Evolutionary conservation across 257 asterid species (phyloP).

Genomic region (Ligustrum vulgare): DNA sequence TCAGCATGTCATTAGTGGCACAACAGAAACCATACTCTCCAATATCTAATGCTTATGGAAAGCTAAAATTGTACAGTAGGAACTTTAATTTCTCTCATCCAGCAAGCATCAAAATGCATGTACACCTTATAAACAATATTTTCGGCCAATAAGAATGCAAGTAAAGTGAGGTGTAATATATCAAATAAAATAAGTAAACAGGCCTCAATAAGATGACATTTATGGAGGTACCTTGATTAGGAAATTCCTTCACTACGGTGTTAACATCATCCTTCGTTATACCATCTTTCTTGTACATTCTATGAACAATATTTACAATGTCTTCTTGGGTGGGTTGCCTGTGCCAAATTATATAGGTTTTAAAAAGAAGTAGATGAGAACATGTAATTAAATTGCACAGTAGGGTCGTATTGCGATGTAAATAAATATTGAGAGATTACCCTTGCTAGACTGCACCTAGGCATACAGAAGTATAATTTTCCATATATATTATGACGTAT

Average conservation of each 20-base stretch:
- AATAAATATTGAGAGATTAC: neutral
- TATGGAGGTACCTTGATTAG: slow-evolving; percentile 70
- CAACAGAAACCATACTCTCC: slow-evolving; percentile 2
- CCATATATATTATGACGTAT: neutral
- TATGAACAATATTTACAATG: slow-evolving; percentile 70
- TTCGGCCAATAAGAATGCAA: neutral
- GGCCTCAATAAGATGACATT: neutral
- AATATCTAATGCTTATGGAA: neutral
- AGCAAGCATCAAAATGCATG: neutral
- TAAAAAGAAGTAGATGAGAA: slow-evolving; percentile 20
- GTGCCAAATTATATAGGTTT: slow-evolving; percentile 28
- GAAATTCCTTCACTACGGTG: slow-evolving; percentile 63
- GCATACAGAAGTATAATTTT: slow-evolving; percentile 13
- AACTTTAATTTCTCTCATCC: neutral
- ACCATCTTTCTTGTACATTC: slow-evolving; percentile 94
- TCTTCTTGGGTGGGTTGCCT: slow-evolving; percentile 97
- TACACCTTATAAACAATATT: neutral
- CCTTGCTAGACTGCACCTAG: neutral
- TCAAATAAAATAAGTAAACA: neutral
- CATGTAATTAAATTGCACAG: neutral
- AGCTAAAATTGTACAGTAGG: neutral
- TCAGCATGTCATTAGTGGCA: neutral
- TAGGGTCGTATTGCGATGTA: neutral
- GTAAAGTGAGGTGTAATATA: neutral
- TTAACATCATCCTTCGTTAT: slow-evolving; percentile 63